Conservation (phyloP, 2,329 filamentous ascomycete species). For the Lecanicillium sp. region DNA sequence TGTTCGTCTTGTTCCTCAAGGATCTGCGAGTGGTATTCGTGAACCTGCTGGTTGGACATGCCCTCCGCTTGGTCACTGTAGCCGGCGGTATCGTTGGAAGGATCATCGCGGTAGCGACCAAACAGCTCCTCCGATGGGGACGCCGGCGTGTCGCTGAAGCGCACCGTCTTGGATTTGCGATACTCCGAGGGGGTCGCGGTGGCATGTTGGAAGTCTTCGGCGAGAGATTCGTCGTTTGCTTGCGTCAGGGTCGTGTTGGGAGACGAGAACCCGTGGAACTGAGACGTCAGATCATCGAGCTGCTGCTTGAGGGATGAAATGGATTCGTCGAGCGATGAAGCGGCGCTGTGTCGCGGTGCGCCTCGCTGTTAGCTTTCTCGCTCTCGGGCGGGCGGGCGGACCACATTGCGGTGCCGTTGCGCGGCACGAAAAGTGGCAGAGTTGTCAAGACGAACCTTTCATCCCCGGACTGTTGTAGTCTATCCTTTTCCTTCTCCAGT, state of each 20-base stretch:
- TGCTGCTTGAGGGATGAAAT: slow-evolving; percentile 64
- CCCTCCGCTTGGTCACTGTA: slow-evolving; percentile 51
- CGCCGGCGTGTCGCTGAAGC: slow-evolving; percentile 64
- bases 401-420: too few relatives aligned
- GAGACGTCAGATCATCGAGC: slow-evolving; percentile 65
- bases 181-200: slow-evolving; percentile 28
- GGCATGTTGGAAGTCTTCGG: slow-evolving; percentile 58
- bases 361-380: too few relatives aligned
- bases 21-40: slow-evolving; percentile 73
- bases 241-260: slow-evolving; percentile 43
- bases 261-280: slow-evolving; percentile 65
- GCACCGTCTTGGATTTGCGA: slow-evolving; percentile 62
- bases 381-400: too few relatives aligned
- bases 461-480: slow-evolving; percentile 57
- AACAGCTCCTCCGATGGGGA: slow-evolving; percentile 35
- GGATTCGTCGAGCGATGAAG: slow-evolving; percentile 50
- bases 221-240: slow-evolving; percentile 57
- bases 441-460: slow-evolving; percentile 41
- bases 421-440: too few relatives aligned
- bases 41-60: slow-evolving; percentile 77
- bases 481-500: slow-evolving; percentile 56
- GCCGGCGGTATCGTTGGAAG: slow-evolving; percentile 42
- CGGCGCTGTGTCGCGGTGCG: slow-evolving; percentile 27
- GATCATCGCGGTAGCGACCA: slow-evolving; percentile 63
- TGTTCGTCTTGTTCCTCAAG: slow-evolving; percentile 88